Conservation (phyloP, 2,329 filamentous ascomycete species). For the Sporothrix euskadiensis region DNA sequence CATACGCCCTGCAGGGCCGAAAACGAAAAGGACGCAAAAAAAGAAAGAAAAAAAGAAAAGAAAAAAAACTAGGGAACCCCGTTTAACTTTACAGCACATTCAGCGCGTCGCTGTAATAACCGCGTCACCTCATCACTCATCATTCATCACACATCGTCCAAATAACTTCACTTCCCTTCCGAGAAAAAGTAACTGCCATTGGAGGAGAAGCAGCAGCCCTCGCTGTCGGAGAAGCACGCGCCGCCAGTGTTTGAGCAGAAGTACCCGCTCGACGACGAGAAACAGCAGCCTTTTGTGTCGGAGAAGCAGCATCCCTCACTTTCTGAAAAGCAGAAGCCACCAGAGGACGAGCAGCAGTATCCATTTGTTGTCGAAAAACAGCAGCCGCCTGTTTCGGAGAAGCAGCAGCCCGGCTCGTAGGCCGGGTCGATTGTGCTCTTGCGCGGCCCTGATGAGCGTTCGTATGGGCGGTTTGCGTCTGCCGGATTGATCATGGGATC, state of each 20-base stretch:
- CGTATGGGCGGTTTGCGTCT: neutral
- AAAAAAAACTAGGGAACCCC: neutral
- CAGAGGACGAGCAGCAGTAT: constrained; percentile 13
- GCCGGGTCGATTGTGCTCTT: neutral
- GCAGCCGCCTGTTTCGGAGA: constrained; percentile 21
- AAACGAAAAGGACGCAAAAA: neutral
- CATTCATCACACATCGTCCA: neutral
- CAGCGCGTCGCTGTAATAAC: neutral
- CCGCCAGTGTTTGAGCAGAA: constrained; percentile 24
- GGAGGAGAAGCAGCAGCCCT: constrained; percentile 32
- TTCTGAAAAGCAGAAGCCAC: constrained; percentile 31
- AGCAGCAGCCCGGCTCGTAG: constrained; percentile 23
- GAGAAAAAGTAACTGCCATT: constrained; percentile 30
- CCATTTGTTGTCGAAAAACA: constrained; percentile 20
- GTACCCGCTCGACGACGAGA: constrained; percentile 20
- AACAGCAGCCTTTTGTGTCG: constrained; percentile 19
- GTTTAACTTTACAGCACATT: neutral
- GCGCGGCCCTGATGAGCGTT: neutral
- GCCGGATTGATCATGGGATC: constrained; percentile 6
- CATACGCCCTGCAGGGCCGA: neutral
- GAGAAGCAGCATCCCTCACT: constrained; percentile 22
- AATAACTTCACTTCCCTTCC: neutral
- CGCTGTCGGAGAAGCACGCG: constrained; percentile 32
- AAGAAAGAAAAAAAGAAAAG: neutral
- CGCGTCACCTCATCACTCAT: neutral